Base-by-base conservation (phyloP, 768 basidiomycete species). In the Lactarius indigo region DNA sequence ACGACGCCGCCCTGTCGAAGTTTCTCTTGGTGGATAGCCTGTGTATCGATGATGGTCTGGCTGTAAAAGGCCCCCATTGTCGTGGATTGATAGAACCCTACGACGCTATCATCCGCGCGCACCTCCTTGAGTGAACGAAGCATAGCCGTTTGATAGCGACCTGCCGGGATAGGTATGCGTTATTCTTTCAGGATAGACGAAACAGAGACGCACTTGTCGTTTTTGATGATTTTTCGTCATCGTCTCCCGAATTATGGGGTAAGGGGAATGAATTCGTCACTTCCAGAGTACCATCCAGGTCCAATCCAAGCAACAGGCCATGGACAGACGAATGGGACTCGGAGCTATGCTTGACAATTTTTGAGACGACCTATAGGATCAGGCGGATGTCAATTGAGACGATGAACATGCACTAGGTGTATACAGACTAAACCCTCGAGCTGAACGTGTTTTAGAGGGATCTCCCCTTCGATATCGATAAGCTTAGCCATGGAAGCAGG, bases 31-130 rank as follows among this genome's bases (percentile, higher is more conserved):
- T 94, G 92, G 70, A 92, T 85, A 57, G 89, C 90, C 75, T 92
- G 91, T 9, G 90, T 88, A 71, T 95, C 91, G 57, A 94, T 81
- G 58, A 94, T 75, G 9, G 84, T 83, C 75, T 92, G 91, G 73
- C 86, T 91, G 77, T 90, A 90, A 76, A 94, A 94, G 5, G 92
- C 90, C 52, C 92, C 92, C 44, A 93, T 82, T 10, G 87, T 86
- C 31, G 89, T 93, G 54, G 91, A 91, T 74, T 96, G 93, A 79
- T 98, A 98, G 77, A 96, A 94, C 44, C 96, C 96, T 63, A 97
- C 90, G 39, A 95, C 86, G 70, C 88, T 93, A 77, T 96, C 94
- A 73, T 96, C 94, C 42, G 88, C 87, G 73, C 92, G 90, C 63
- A 96, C 94, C 75, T 96, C 94, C 74, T 92, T 91, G 74, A 98